Evolutionary conservation across 257 asterid genomes (phyloP).

Genomic region (Plantago elongata): DNA sequence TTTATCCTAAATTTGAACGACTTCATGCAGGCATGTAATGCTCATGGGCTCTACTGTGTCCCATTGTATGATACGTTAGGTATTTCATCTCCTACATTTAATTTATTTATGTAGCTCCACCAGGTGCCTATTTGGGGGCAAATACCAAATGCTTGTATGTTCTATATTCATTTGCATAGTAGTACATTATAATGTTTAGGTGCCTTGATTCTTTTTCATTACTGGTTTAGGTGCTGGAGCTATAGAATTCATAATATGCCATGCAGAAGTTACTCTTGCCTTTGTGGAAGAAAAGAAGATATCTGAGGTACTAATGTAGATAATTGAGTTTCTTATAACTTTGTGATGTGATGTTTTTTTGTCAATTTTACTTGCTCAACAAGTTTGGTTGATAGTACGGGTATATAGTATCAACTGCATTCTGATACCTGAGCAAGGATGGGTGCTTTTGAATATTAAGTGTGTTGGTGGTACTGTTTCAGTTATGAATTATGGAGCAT

Average conservation of each 20-base stretch:
- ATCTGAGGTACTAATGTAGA: slow-evolving; percentile 54
- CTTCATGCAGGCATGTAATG: slow-evolving; percentile 88
- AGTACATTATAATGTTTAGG: background rate
- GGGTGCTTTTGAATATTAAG: background rate
- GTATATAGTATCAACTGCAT: no score
- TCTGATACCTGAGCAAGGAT: no score
- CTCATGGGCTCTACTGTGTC: slow-evolving; percentile 87
- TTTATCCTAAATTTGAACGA: slow-evolving; percentile 22
- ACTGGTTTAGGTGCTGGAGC: slow-evolving; percentile 86
- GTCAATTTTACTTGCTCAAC: background rate
- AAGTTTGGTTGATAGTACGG: background rate
- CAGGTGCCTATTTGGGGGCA: slow-evolving; percentile 12
- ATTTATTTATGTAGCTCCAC: slow-evolving; percentile 7
- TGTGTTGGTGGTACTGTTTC: slow-evolving; percentile 5
- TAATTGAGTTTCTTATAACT: slow-evolving; percentile 18
- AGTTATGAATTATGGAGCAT: slow-evolving; percentile 12
- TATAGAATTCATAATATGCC: slow-evolving; percentile 83
- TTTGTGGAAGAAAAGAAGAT: slow-evolving; percentile 90
- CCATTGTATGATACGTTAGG: slow-evolving; percentile 96
- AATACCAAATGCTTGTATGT: slow-evolving; percentile 13
- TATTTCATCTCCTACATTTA: slow-evolving; percentile 26
- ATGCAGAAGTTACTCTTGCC: slow-evolving; percentile 85
- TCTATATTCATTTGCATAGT: slow-evolving; percentile 17
- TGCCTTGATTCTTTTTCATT: slow-evolving; percentile 20
- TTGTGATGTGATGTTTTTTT: background rate